Percentiles rank a stretch among this genome's conserved stretches.
These are phyloP conservation scores for Lodderomyces jiufengensis DNA, from an alignment of 1,139 yeast species.

Conservation along the genomic window DNA sequence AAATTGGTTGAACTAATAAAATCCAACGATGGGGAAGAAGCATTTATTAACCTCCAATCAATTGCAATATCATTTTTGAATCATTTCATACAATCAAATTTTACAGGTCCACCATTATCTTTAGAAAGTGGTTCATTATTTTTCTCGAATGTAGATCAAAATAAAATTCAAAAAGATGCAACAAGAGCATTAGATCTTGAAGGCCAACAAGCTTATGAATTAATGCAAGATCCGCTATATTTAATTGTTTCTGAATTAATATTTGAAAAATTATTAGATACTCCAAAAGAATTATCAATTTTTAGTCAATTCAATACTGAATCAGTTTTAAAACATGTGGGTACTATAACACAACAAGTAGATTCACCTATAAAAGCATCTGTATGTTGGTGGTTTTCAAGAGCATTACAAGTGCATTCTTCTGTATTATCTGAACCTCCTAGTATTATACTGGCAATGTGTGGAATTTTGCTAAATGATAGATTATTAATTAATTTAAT, in stretches of 20 bases:
- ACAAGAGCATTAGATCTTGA: slow-evolving; percentile 44
- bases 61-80: slow-evolving; percentile 61
- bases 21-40: slow-evolving; percentile 8
- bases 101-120: slow-evolving; percentile 73
- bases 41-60: slow-evolving; percentile 27
- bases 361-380: slow-evolving; percentile 40
- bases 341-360: slow-evolving; percentile 16
- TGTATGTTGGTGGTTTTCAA: slow-evolving; percentile 68
- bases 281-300: slow-evolving; percentile 28
- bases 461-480: slow-evolving; percentile 36
- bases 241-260: slow-evolving; percentile 46
- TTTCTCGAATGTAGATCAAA: slow-evolving; percentile 28
- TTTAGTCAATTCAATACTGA: not conserved
- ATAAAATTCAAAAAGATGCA: slow-evolving; percentile 28
- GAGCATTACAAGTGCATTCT: slow-evolving; percentile 60
- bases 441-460: slow-evolving; percentile 38
- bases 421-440: slow-evolving; percentile 61
- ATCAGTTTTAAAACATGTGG: not conserved
- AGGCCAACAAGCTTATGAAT: slow-evolving; percentile 64
- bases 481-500: slow-evolving; percentile 30
- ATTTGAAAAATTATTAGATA: slow-evolving; percentile 46
- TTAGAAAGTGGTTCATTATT: slow-evolving; percentile 29
- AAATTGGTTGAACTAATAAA: slow-evolving; percentile 11
- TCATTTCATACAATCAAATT: slow-evolving; percentile 70
- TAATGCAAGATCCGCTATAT: slow-evolving; percentile 52